Percentiles rank a stretch among this genome's conserved stretches.
Conservation (phyloP, 1,284 basidiomycete genomes). For the Microbotryum silenes-acaulis region DNA sequence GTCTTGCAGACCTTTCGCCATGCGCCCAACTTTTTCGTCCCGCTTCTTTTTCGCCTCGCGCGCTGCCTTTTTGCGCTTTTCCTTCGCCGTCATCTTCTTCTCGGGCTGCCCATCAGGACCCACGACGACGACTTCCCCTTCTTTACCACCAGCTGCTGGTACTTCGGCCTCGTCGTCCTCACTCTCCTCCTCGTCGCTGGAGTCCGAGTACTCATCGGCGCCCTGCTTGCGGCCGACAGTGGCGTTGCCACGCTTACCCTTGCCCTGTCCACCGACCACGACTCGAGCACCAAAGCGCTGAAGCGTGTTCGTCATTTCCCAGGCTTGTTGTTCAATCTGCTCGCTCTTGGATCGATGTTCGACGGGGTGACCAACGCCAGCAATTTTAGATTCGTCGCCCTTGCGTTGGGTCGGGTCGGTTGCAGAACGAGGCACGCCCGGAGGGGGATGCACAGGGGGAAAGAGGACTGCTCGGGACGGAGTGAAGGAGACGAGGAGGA, state of each 20-base stretch:
- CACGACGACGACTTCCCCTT: background rate
- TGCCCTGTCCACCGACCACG: slow-evolving; percentile 36
- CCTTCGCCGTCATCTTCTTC: slow-evolving; percentile 35
- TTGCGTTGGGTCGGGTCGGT: slow-evolving; percentile 43
- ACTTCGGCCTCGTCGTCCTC: slow-evolving; percentile 32
- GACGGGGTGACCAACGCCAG: slow-evolving; percentile 39
- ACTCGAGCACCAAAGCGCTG: slow-evolving; percentile 42
- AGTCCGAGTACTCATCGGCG: slow-evolving; percentile 15
- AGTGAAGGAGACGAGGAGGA: slow-evolving; percentile 47
- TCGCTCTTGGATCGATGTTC: slow-evolving; percentile 43
- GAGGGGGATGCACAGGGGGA: slow-evolving; percentile 40
- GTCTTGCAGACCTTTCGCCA: slow-evolving; percentile 43
- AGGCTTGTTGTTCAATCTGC: slow-evolving; percentile 45
- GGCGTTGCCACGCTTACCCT: slow-evolving; percentile 41
- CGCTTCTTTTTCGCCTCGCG: slow-evolving; percentile 43
- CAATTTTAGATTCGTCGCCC: slow-evolving; percentile 44
- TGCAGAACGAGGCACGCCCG: slow-evolving; percentile 41
- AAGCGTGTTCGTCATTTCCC: slow-evolving; percentile 42
- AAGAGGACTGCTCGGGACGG: slow-evolving; percentile 47
- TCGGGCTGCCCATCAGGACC: slow-evolving; percentile 13
- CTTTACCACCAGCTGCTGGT: background rate
- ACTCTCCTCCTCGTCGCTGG: slow-evolving; percentile 17
- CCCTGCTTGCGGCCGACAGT: slow-evolving; percentile 40
- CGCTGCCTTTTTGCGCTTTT: slow-evolving; percentile 40
- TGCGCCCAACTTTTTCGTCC: slow-evolving; percentile 42